A percentile compares a stretch with the other conserved stretches of the same genome.
Evolutionary conservation across 2,329 filamentous ascomycete genomes (phyloP).

Genomic region (Grosmannia clavigera): DNA sequence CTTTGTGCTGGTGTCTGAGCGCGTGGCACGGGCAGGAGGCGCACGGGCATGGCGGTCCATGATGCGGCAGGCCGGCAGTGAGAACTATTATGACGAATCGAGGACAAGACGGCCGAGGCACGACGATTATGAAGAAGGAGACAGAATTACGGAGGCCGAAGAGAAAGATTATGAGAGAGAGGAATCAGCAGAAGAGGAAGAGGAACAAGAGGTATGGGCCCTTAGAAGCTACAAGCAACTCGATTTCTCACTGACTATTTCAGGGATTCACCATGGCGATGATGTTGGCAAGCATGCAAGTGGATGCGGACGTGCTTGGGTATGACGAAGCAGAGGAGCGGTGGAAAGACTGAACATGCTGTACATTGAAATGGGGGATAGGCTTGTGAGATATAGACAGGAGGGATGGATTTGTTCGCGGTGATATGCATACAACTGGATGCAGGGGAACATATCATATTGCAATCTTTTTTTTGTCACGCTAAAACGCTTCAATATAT

Average conservation of each 20-base stretch:
- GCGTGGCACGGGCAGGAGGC: constrained; percentile 24
- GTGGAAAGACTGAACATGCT: constrained; percentile 11
- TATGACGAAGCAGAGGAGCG: constrained; percentile 20
- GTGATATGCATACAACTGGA: no score
- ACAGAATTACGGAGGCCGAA: constrained; percentile 7
- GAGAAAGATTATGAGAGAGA: not conserved
- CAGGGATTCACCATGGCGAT: constrained; percentile 25
- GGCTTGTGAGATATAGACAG: not conserved
- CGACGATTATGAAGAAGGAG: constrained; percentile 6
- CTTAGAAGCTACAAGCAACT: not conserved
- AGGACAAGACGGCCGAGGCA: not conserved
- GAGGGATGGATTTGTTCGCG: no score
- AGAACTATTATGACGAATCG: not conserved
- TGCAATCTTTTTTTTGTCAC: no score
- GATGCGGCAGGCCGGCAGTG: not conserved
- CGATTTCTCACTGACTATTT: not conserved
- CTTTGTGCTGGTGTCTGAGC: constrained; percentile 45
- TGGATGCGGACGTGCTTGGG: constrained; percentile 22
- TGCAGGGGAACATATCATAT: no score
- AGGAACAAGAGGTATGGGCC: constrained; percentile 2
- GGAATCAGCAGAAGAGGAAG: not conserved
- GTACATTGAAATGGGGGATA: not conserved
- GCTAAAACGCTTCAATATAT: no score
- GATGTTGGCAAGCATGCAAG: constrained; percentile 25
- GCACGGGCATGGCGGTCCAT: constrained; percentile 18